Evolutionary conservation across 495 filamentous ascomycete species (phyloP).

Genomic region (Tuber aestivum): DNA sequence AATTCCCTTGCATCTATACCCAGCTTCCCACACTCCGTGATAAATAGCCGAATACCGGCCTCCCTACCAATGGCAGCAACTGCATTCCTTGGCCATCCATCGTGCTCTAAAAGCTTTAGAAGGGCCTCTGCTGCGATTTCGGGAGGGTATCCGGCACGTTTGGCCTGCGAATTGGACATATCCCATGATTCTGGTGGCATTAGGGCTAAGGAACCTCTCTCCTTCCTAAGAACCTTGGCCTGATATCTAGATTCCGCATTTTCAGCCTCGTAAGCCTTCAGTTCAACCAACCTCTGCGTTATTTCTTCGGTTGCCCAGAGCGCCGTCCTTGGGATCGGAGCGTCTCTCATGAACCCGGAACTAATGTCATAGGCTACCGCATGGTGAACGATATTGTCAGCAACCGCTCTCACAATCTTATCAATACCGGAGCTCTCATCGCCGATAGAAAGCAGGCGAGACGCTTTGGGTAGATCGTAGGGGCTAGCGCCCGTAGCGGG

Average conservation of each 20-base stretch:
- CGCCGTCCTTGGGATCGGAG: constrained; percentile 22
- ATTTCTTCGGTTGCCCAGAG: not conserved
- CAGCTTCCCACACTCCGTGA: not conserved
- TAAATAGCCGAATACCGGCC: not conserved
- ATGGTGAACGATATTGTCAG: constrained; percentile 35
- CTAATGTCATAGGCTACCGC: constrained; percentile 34
- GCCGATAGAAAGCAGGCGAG: constrained; percentile 12
- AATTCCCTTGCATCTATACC: constrained; percentile 25
- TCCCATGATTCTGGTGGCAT: constrained; percentile 7
- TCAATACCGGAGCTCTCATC: constrained; percentile 16
- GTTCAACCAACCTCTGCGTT: not conserved
- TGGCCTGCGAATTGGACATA: not conserved
- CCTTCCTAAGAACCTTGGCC: not conserved
- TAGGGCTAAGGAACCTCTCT: not conserved
- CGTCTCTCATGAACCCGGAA: constrained; percentile 29
- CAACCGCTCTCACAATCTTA: constrained; percentile 14
- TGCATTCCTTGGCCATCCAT: constrained; percentile 35
- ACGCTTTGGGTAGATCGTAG: not conserved
- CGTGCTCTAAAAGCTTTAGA: constrained; percentile 28
- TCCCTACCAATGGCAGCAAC: constrained; percentile 23
- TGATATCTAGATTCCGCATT: not conserved
- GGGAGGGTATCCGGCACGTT: constrained; percentile 26
- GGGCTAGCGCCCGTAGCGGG: not conserved
- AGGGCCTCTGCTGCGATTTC: constrained; percentile 17
- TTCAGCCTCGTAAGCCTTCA: not conserved